Conservation (phyloP, 1,284 basidiomycete species). For the Trichosporon coremiiforme region DNA sequence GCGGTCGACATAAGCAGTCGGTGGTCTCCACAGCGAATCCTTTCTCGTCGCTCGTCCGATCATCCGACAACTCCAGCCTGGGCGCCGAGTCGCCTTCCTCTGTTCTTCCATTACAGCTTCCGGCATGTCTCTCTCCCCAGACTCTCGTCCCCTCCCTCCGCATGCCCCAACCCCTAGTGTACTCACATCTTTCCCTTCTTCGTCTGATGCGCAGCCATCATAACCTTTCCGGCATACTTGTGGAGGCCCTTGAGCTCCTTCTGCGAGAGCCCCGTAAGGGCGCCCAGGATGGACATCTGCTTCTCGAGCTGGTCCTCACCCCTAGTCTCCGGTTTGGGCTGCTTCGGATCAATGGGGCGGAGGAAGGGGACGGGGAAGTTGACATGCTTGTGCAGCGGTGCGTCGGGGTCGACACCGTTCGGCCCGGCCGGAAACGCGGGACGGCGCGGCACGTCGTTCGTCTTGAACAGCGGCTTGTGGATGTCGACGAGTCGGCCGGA, state of each 20-base stretch:
- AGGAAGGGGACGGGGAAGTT: conserved; percentile 44
- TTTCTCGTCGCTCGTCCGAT: too few relatives aligned
- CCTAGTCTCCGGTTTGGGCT: conserved; percentile 32
- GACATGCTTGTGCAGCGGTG: conserved; percentile 43
- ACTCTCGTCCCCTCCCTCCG: neutral
- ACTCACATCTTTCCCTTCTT: conserved; percentile 57
- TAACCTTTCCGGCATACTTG: conserved; percentile 43
- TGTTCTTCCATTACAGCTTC: too few relatives aligned
- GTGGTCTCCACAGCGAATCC: too few relatives aligned
- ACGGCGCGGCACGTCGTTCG: conserved; percentile 40
- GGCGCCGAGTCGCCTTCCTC: too few relatives aligned
- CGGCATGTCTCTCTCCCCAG: too few relatives aligned
- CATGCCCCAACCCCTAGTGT: neutral
- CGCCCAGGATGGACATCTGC: conserved; percentile 37
- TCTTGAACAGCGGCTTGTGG: too few relatives aligned
- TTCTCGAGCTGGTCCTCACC: conserved; percentile 36
- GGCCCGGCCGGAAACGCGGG: conserved; percentile 31
- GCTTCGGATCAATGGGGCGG: neutral
- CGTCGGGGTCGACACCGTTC: conserved; percentile 21
- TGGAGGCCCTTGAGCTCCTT: conserved; percentile 43
- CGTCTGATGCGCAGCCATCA: conserved; percentile 54
- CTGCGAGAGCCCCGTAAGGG: conserved; percentile 39
- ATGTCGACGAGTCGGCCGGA: neutral
- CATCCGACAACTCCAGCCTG: too few relatives aligned
- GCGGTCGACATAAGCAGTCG: too few relatives aligned